Evolutionary conservation across 75 land plant species (phyloP), one percentile per base, ranked within the genome.

Genomic region (Pinus albicaulis): DNA sequence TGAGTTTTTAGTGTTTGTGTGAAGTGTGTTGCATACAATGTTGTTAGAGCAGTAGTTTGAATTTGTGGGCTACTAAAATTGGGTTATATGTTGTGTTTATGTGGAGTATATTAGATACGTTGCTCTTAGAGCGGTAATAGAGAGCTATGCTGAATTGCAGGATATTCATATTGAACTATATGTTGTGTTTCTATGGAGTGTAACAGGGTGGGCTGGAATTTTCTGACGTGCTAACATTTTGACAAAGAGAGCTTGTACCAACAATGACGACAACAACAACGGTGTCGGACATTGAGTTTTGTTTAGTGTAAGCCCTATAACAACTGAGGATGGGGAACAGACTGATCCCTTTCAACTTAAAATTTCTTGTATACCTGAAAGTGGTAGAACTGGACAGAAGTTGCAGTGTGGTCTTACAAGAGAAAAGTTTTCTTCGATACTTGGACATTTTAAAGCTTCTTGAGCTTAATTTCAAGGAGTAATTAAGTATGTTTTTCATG

Each of bases 301-400:
- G 52, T 38, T 68, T n/a, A 28, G 41, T 38, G 20, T 34, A 68
- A 20, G 71, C 22, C 48, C 71, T 22, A 41, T 20, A 68, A 19
- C 52, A 38, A 38, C 71, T 38, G 34, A 68, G 48, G 48, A 68
- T 41, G 24, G 34, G 48, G 53, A 19, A 66, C 16, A 38, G 71
- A 52, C 10, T 20, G 44, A 48, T 44, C 71, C 19, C 71, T 68
- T 68, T n/a, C 52, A 31, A 19, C 12, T 41, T n/a, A 48, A 44
- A 38, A 19, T 8, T 36, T 68, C 44, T 68, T 68, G 71, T 41
- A 11, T 44, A 41, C 64, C 41, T 20, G 4, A 68, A 36, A 68
- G 41, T 41, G 71, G 48, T 68, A 41, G 44, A 68, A 52, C 41
- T 68, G 71, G 24, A 68, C 48, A 68, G 71, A 34, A 68, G 71